Percentiles rank a stretch among this genome's conserved stretches.
Conservation (phyloP, 2,329 filamentous ascomycete species). For the Trichophyton mentagrophytes region DNA sequence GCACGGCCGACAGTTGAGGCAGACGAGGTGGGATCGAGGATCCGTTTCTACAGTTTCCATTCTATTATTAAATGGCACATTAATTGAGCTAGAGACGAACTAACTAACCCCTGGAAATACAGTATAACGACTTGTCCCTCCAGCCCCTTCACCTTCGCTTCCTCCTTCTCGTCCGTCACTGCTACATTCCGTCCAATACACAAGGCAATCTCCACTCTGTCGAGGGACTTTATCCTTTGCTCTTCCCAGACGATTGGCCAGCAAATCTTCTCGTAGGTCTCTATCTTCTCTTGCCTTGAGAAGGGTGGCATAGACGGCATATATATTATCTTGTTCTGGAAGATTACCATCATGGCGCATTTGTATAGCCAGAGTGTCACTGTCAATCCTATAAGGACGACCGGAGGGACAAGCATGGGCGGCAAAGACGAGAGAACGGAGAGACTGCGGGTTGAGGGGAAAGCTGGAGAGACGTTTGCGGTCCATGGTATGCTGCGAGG, state of each 20-base stretch:
- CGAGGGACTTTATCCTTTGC: slow-evolving; percentile 45
- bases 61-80: not conserved
- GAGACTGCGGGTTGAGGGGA: not conserved
- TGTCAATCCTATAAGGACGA: slow-evolving; percentile 53
- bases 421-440: slow-evolving; percentile 22
- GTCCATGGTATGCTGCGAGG: not conserved
- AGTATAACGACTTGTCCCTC: slow-evolving; percentile 26
- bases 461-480: not conserved
- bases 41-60: slow-evolving; percentile 21
- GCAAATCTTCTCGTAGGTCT: slow-evolving; percentile 49
- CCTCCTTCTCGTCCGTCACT: not conserved
- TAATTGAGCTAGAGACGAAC: not conserved
- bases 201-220: slow-evolving; percentile 53
- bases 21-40: slow-evolving; percentile 36
- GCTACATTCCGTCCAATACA: slow-evolving; percentile 34
- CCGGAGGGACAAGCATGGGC: slow-evolving; percentile 48
- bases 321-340: slow-evolving; percentile 74
- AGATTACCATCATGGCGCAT: slow-evolving; percentile 60
- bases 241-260: slow-evolving; percentile 55
- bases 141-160: not conserved
- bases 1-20: slow-evolving; percentile 34
- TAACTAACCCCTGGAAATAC: slow-evolving; percentile 37
- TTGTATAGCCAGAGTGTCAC: slow-evolving; percentile 51
- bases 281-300: slow-evolving; percentile 53
- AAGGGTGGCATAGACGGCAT: slow-evolving; percentile 65